Base-by-base conservation (phyloP, 2,329 filamentous ascomycete genomes). In the Colletotrichum sp. region DNA sequence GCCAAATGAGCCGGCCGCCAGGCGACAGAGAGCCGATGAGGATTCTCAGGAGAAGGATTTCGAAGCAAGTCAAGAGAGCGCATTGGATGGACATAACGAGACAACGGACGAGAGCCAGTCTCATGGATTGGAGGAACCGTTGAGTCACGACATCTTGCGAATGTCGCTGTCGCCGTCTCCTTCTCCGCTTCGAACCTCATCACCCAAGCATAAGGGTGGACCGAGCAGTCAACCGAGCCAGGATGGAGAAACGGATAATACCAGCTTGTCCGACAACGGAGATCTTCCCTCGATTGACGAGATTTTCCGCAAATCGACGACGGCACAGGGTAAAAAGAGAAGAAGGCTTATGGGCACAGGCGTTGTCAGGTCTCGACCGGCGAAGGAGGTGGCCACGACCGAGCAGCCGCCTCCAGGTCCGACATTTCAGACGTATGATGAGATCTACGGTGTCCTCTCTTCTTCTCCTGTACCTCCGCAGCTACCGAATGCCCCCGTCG, bases 11-110 rank as follows among this genome's bases (percentile, higher is more conserved):
- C 80, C 75, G 74, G 82, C 73, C 65, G 79, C 71, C 77, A 82
- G 58, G 80, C 80, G 48, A 32, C 72, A 67, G 57, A 74, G 77
- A 21, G 79, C 82, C 38, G 85, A 88, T 15, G 85, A 88, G 8
- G 86, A 88, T 71, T 89, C 86, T 0, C 86, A 88, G 74, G 87
- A 89, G 52, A 84, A 86, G 67, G 88, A 90, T 8, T 91, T 90
- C 65, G 84, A 88, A 68, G 87, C 88, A 32, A 91, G 87, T 72
- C 90, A 91, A 77, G 84, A 84, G 34, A 86, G 82, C 4, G 79
- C 71, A 13, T 80, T 77, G 6, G 79, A 78, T 12, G 77, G 77
- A 10, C 75, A 79, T 6, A 82, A 79, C 8, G 80, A 82, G 4
- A 77, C 82, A 24, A 81, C 81, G 1, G 83, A 85, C 30, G 85